Conservation (phyloP, 305 asterid species). For the Fraxinus sp. region DNA sequence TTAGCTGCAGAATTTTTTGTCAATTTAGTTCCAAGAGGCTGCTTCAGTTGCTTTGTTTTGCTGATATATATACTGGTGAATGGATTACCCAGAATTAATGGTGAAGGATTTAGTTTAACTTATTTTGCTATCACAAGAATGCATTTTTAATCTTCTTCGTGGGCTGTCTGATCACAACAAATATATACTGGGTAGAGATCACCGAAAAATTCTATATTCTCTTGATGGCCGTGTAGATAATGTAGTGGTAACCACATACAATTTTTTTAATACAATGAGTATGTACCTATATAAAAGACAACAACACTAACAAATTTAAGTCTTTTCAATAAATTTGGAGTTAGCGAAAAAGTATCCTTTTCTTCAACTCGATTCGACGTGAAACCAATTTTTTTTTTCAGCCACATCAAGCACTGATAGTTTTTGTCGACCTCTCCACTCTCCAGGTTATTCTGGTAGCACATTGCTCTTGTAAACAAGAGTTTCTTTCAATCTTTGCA, state of each 20-base stretch:
- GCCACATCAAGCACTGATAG: not conserved
- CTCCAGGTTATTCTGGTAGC: not conserved
- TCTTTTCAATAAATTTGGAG: not conserved
- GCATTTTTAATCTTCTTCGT: not conserved
- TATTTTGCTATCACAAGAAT: not conserved
- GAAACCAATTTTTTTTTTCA: not conserved
- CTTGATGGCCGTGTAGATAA: not conserved
- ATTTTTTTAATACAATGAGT: not conserved
- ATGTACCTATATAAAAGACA: not conserved
- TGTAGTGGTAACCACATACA: not conserved
- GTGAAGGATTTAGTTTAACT: not conserved
- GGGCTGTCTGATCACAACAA: not conserved
- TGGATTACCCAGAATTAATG: not conserved
- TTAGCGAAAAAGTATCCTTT: not conserved
- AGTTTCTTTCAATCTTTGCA: not conserved
- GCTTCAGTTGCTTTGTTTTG: not conserved
- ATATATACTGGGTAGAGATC: not conserved
- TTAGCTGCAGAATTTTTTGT: constrained; percentile 10
- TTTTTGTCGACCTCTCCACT: not conserved
- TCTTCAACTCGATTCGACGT: not conserved
- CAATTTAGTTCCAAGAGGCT: constrained; percentile 4
- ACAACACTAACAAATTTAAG: not conserved
- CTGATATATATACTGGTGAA: constrained; percentile 10
- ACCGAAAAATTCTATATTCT: not conserved
- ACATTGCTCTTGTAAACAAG: not conserved